Evolutionary conservation across 257 asterid genomes (phyloP).

Genomic region (Nicotiana obtusifolia): DNA sequence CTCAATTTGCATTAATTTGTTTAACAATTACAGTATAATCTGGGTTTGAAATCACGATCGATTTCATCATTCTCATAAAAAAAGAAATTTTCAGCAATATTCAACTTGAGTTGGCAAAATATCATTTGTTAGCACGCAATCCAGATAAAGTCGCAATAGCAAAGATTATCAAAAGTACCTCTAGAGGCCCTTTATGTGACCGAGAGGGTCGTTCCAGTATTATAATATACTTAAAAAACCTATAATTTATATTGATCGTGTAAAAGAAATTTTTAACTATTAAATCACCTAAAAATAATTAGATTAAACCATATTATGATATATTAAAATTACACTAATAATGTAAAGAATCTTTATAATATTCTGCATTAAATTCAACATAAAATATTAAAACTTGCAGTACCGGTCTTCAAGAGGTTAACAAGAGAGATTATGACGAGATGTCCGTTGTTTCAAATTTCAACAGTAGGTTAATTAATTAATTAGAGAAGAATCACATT

Average conservation of each 20-base stretch:
- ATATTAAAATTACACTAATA: not conserved
- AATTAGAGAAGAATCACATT: not conserved
- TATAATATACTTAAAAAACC: too few species aligned
- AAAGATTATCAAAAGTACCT: not conserved
- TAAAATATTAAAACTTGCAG: not conserved
- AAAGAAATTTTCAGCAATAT: not conserved
- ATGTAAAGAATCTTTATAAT: too few species aligned
- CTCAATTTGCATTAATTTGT: not conserved
- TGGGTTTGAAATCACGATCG: not conserved
- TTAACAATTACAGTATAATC: not conserved
- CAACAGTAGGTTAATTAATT: not conserved
- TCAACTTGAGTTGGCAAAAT: slow-evolving; percentile 1
- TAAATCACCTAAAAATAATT: not conserved
- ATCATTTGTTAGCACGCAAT: not conserved
- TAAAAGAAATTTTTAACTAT: not conserved
- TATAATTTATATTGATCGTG: too few species aligned
- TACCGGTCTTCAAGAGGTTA: not conserved
- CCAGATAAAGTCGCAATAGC: not conserved
- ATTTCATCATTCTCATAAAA: not conserved
- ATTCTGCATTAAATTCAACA: not conserved
- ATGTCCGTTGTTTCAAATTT: not conserved
- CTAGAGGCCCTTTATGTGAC: not conserved
- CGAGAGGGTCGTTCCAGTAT: too few species aligned
- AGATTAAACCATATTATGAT: too few species aligned
- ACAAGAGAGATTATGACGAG: not conserved